phyloP scores from a whole-genome alignment of 164 flowering plant species.

The Platanus orientalis region DNA sequence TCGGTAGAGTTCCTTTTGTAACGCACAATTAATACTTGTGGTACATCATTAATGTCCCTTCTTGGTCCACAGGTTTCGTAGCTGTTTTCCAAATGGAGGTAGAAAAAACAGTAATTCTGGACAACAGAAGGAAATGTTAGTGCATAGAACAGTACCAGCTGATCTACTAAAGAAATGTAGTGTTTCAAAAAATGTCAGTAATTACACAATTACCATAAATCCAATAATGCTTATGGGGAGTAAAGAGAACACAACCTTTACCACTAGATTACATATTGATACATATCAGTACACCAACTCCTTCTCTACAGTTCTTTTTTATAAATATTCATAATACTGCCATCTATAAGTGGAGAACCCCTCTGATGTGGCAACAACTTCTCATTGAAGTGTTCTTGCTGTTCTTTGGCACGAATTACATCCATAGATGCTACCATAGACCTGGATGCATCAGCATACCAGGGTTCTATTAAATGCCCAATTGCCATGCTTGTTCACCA shows the following conservation, averaged over 20 bases:
- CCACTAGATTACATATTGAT: not conserved
- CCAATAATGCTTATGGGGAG: not conserved
- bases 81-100: slow-evolving; percentile 57
- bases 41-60: slow-evolving; percentile 56
- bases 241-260: not conserved
- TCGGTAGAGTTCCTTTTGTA: slow-evolving; percentile 62
- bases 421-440: not conserved
- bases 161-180: not conserved
- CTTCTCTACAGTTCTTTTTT: not conserved
- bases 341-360: not conserved
- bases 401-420: not conserved
- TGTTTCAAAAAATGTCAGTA: not conserved
- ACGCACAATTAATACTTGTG: slow-evolving; percentile 72
- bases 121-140: slow-evolving; percentile 17
- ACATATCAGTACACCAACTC: not conserved
- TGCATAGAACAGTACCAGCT: slow-evolving; percentile 1
- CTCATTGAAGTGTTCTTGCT: not conserved
- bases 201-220: not conserved
- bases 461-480: no score
- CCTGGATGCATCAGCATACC: no score
- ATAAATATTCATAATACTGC: not conserved
- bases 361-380: not conserved
- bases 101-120: slow-evolving; percentile 79
- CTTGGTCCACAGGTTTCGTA: slow-evolving; percentile 85
- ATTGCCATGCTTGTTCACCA: no score